These are phyloP conservation scores for Alternaria sp. DNA, from an alignment of 2,329 filamentous ascomycete species.

Conservation along the genomic window DNA sequence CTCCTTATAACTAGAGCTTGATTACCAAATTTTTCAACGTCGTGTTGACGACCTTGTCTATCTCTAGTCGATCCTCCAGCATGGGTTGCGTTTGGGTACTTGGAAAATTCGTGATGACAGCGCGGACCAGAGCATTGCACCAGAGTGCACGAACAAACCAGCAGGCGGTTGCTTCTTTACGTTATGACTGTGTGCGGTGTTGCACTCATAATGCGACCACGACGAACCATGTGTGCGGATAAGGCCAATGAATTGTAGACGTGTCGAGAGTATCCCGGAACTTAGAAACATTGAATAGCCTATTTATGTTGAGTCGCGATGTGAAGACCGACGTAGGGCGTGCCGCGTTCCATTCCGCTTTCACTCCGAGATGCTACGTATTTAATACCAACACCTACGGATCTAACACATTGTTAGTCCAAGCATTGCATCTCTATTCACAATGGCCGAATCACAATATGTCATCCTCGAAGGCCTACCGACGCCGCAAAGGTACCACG, in stretches of 20 bases:
- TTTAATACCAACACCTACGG: neutral
- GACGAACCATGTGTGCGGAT: neutral
- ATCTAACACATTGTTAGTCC: neutral
- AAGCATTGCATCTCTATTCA: neutral
- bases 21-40: neutral
- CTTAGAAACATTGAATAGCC: neutral
- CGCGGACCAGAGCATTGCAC: neutral
- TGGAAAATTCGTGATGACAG: neutral
- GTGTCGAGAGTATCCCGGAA: neutral
- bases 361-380: neutral
- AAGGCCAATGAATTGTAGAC: neutral
- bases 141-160: neutral
- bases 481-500: constrained; percentile 42
- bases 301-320: neutral
- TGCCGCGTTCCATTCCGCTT: neutral
- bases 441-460: constrained; percentile 28
- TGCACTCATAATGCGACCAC: neutral
- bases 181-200: neutral
- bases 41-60: neutral
- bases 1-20: neutral
- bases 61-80: neutral
- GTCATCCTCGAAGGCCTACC: constrained; percentile 39
- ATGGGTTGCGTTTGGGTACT: neutral
- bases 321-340: neutral
- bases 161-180: neutral